Percentiles rank a stretch among this genome's conserved stretches.
Evolutionary conservation across 2,329 filamentous ascomycete species (phyloP).

Genomic region (Byssochlamys sp.): DNA sequence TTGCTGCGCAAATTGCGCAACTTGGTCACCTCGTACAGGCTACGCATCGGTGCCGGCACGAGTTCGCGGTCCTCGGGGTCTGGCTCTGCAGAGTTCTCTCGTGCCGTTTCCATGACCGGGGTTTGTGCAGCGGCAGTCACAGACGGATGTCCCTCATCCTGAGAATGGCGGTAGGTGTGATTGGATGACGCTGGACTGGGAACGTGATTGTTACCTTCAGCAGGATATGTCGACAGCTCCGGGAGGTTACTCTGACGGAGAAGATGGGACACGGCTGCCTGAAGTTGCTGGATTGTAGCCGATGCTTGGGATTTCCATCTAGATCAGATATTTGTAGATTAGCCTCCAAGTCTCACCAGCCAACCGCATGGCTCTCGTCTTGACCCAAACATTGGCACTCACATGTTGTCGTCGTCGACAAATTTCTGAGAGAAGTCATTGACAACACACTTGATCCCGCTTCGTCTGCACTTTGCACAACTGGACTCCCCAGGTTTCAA

Average conservation of each 20-base stretch:
- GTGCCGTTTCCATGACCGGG: conserved; percentile 33
- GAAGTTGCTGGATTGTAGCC: conserved; percentile 33
- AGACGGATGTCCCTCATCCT: conserved; percentile 20
- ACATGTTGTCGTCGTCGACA: conserved; percentile 45
- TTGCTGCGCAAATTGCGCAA: conserved; percentile 35
- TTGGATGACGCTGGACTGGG: conserved; percentile 21
- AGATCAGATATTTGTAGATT: background rate
- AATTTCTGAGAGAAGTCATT: conserved; percentile 50
- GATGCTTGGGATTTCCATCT: conserved; percentile 40
- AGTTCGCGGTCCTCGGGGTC: conserved; percentile 32
- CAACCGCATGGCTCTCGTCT: background rate
- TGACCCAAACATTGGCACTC: conserved; percentile 16
- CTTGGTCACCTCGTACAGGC: conserved; percentile 46
- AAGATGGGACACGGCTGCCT: conserved; percentile 38
- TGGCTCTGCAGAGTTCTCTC: conserved; percentile 38
- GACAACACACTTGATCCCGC: conserved; percentile 44
- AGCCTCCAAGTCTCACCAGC: background rate
- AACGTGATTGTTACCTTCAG: conserved; percentile 18
- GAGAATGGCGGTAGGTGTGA: conserved; percentile 15
- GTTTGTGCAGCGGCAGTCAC: conserved; percentile 17
- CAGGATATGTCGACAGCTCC: conserved; percentile 29
- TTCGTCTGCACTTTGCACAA: conserved; percentile 43
- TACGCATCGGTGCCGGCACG: conserved; percentile 45
- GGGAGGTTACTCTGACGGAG: conserved; percentile 36
- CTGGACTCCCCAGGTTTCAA: conserved; percentile 37